These are phyloP conservation scores for Gracilariopsis chorda DNA, from an alignment of 23 red algal species.

Conservation along the genomic window DNA sequence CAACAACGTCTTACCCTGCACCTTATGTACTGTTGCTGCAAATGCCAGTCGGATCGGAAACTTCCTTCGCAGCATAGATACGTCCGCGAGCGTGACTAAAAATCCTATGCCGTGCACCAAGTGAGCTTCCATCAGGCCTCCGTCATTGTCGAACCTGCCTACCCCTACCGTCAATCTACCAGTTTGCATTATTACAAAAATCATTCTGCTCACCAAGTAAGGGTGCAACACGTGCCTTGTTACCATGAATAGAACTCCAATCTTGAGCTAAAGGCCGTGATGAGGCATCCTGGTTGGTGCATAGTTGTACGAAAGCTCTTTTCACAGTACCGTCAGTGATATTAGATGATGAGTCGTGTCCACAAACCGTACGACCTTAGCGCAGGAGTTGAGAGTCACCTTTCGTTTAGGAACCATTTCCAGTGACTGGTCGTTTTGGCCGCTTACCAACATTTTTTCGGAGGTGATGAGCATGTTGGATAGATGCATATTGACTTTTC, in stretches of 20 bases:
- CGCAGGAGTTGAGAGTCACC: neutral
- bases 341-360: neutral
- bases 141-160: neutral
- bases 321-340: neutral
- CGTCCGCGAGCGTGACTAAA: neutral
- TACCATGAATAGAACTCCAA: constrained; percentile 6
- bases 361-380: neutral
- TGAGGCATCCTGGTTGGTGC: neutral
- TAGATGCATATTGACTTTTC: no score
- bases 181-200: neutral
- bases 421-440: no score
- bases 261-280: neutral
- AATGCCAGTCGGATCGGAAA: constrained; percentile 23
- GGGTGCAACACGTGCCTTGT: neutral
- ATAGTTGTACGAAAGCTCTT: constrained; percentile 12
- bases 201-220: neutral
- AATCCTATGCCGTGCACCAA: neutral
- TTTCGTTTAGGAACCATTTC: no score
- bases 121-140: neutral
- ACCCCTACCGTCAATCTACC: neutral
- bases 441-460: no score
- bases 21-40: constrained; percentile 21
- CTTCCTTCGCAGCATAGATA: neutral
- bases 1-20: neutral
- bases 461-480: no score